phyloP scores from a whole-genome alignment of 1,284 basidiomycete species.

The Polyporus tsugae region DNA sequence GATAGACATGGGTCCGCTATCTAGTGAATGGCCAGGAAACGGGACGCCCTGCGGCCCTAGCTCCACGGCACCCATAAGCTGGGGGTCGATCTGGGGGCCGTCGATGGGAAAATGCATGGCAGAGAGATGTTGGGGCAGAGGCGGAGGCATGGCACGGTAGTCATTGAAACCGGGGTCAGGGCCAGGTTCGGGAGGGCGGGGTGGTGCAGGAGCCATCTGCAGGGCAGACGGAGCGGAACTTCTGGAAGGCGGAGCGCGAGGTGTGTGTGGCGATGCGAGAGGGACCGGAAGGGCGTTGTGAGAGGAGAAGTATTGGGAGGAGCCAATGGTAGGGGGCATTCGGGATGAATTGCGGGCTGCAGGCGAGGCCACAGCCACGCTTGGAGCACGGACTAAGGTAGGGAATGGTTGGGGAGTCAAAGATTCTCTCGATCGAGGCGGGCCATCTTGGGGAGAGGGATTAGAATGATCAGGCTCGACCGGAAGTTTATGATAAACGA shows the following conservation, averaged over 20 bases:
- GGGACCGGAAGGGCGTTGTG: slow-evolving; percentile 1
- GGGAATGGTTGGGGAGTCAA: background rate
- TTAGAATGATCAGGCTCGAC: slow-evolving; percentile 4
- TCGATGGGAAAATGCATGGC: slow-evolving; percentile 21
- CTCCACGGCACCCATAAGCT: slow-evolving; percentile 27
- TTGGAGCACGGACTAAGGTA: background rate
- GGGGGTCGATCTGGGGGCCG: slow-evolving; percentile 39
- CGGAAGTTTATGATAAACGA: slow-evolving; percentile 24
- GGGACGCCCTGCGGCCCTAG: background rate
- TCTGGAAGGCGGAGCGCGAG: background rate
- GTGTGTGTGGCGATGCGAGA: slow-evolving; percentile 8
- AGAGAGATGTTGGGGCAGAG: slow-evolving; percentile 3
- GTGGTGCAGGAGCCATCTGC: background rate
- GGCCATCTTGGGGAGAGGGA: background rate
- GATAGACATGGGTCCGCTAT: slow-evolving; percentile 6
- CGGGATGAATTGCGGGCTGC: slow-evolving; percentile 15
- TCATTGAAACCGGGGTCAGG: background rate
- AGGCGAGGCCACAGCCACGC: background rate
- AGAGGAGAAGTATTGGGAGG: slow-evolving; percentile 12
- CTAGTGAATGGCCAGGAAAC: background rate
- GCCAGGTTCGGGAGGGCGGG: background rate
- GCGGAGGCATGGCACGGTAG: slow-evolving; percentile 11
- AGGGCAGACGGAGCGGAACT: background rate
- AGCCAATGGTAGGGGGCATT: slow-evolving; percentile 23
- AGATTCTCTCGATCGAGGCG: background rate